Conservation (phyloP, 1,284 basidiomycete species). For the Sanghuangporus sanghuang region DNA sequence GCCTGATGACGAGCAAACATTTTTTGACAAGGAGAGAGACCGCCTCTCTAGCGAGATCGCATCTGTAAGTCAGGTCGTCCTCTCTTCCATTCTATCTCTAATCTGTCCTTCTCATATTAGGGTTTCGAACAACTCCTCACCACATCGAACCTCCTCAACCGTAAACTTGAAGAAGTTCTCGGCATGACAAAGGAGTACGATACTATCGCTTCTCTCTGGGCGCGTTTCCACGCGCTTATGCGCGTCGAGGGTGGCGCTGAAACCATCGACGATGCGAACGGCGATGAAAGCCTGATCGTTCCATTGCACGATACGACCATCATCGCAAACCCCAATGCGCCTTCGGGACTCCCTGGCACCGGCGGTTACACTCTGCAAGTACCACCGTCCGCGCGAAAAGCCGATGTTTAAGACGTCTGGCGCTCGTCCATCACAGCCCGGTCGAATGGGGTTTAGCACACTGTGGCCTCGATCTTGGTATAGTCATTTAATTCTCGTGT, state of each 20-base stretch:
- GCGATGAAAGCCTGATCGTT: constrained; percentile 22
- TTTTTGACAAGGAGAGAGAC: constrained; percentile 77
- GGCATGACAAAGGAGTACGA: constrained; percentile 92
- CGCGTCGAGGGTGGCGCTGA: constrained; percentile 36
- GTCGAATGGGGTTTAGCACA: constrained; percentile 1
- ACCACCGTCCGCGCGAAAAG: constrained; percentile 36
- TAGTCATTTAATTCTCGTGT: too few relatives aligned
- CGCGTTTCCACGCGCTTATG: constrained; percentile 78
- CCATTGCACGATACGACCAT: constrained; percentile 11
- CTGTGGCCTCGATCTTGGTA: neutral
- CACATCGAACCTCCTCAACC: constrained; percentile 85
- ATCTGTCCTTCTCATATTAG: constrained; percentile 35
- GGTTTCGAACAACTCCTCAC: constrained; percentile 87
- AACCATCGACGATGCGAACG: constrained; percentile 44
- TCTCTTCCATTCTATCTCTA: neutral
- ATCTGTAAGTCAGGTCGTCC: constrained; percentile 39
- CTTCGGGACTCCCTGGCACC: constrained; percentile 34
- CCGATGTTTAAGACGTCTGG: constrained; percentile 21
- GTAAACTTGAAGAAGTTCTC: constrained; percentile 88
- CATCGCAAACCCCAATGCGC: constrained; percentile 1
- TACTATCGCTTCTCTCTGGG: constrained; percentile 86
- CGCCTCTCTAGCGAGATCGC: constrained; percentile 68
- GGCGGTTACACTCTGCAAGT: constrained; percentile 44
- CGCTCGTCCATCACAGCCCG: constrained; percentile 21
- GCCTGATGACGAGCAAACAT: constrained; percentile 31